These are phyloP conservation scores for Pseudonitzschia pungens DNA, from an alignment of 108 stramenopile species.

Conservation along the genomic window DNA sequence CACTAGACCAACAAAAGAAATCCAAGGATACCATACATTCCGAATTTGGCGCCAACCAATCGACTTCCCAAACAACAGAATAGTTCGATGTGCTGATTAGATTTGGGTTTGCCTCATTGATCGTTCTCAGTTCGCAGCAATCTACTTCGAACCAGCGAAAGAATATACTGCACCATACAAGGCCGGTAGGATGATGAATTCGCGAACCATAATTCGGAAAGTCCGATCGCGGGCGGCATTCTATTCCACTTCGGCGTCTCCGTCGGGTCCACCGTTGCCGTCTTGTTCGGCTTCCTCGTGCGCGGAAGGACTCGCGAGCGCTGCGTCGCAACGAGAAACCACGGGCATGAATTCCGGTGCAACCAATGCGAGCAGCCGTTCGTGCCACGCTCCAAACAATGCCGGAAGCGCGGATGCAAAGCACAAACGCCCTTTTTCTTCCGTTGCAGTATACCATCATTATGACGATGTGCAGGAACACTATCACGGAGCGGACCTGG, in stretches of 20 bases:
- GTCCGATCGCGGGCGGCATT: not conserved
- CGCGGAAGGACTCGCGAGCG: too few species aligned
- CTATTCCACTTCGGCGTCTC: not conserved
- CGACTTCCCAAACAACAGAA: not conserved
- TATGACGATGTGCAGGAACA: slow-evolving; percentile 4
- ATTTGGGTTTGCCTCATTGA: not conserved
- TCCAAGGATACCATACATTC: not conserved
- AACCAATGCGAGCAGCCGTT: too few species aligned
- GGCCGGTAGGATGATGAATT: not conserved
- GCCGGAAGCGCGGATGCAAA: not conserved
- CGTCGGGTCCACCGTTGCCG: not conserved
- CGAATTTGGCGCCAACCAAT: not conserved
- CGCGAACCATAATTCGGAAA: not conserved
- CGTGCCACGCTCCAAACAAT: too few species aligned
- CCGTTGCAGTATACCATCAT: not conserved
- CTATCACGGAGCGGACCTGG: not conserved
- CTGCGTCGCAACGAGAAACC: not conserved
- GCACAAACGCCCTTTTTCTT: slow-evolving; percentile 11
- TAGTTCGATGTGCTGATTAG: not conserved
- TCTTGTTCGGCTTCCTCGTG: not conserved
- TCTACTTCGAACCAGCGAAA: not conserved
- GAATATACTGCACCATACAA: too few species aligned
- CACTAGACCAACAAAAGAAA: not conserved
- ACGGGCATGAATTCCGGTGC: not conserved
- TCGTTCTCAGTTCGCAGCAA: not conserved